These are phyloP conservation scores for Lodderomyces jiufengensis DNA, from an alignment of 1,139 yeast species.

Conservation along the genomic window DNA sequence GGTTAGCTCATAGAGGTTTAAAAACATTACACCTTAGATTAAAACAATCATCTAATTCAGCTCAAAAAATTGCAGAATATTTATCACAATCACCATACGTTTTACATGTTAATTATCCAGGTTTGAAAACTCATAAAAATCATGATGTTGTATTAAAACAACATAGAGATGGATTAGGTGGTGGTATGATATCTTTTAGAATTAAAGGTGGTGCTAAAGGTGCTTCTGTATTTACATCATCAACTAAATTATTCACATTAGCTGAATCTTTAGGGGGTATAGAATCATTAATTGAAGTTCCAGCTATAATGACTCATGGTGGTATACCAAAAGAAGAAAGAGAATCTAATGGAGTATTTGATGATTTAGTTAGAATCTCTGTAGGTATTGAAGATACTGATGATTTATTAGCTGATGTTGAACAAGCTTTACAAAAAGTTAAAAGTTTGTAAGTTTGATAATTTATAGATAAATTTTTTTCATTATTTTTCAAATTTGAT, in stretches of 20 bases:
- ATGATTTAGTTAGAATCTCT: conserved; percentile 76
- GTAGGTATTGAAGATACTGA: conserved; percentile 86
- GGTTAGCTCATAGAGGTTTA: conserved; percentile 92
- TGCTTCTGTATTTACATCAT: conserved; percentile 69
- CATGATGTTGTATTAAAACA: conserved; percentile 64
- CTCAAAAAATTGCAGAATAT: conserved; percentile 69
- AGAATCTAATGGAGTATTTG: conserved; percentile 77
- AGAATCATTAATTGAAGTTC: conserved; percentile 83
- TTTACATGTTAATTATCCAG: conserved; percentile 76
- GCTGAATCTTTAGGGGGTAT: conserved; percentile 93
- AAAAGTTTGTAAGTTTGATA: conserved; percentile 1
- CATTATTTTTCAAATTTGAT: too few species aligned
- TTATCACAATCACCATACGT: conserved; percentile 42
- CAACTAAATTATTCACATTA: conserved; percentile 74
- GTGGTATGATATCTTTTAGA: conserved; percentile 90
- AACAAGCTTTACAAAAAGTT: conserved; percentile 55
- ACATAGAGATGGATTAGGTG: conserved; percentile 84
- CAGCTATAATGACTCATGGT: conserved; percentile 91
- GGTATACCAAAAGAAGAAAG: conserved; percentile 82
- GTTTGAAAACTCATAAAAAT: conserved; percentile 63
- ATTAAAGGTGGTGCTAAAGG: conserved; percentile 77
- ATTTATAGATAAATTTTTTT: too few species aligned
- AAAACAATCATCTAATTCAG: conserved; percentile 63
- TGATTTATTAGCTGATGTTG: conserved; percentile 70
- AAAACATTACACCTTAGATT: conserved; percentile 83